Evolutionary conservation across 352 stramenopile genomes (phyloP).

Genomic region (Pythium dissimile): DNA sequence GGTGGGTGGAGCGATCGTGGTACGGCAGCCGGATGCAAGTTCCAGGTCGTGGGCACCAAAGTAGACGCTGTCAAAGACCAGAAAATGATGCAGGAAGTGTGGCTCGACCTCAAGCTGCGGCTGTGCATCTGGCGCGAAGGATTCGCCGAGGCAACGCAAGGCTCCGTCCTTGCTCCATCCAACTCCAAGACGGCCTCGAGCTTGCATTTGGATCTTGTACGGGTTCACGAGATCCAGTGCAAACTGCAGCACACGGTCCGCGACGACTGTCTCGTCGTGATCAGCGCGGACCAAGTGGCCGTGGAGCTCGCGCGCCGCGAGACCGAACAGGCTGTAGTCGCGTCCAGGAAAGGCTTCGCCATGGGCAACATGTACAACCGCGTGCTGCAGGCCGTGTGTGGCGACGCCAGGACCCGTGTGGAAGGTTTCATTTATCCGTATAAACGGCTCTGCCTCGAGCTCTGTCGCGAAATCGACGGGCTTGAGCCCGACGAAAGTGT

Average conservation of each 20-base stretch:
- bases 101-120: not conserved
- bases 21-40: conserved; percentile 13
- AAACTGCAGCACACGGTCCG: not conserved
- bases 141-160: too few relatives aligned
- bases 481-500: conserved; percentile 1
- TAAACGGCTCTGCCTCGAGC: not conserved
- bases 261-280: too few relatives aligned
- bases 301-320: too few relatives aligned
- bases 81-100: not conserved
- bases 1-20: conserved; percentile 16
- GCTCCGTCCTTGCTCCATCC: too few relatives aligned
- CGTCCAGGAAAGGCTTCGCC: conserved; percentile 1
- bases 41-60: conserved; percentile 16
- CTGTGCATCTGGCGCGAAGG: not conserved
- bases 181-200: not conserved
- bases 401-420: conserved; percentile 2
- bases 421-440: conserved; percentile 4
- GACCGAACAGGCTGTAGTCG: not conserved
- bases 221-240: not conserved
- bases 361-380: conserved; percentile 14
- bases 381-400: not conserved
- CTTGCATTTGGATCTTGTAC: not conserved
- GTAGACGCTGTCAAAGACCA: not conserved
- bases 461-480: conserved; percentile 7
- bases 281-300: too few relatives aligned